Conservation (phyloP, 306 rosid species). For the Quercus robur region DNA sequence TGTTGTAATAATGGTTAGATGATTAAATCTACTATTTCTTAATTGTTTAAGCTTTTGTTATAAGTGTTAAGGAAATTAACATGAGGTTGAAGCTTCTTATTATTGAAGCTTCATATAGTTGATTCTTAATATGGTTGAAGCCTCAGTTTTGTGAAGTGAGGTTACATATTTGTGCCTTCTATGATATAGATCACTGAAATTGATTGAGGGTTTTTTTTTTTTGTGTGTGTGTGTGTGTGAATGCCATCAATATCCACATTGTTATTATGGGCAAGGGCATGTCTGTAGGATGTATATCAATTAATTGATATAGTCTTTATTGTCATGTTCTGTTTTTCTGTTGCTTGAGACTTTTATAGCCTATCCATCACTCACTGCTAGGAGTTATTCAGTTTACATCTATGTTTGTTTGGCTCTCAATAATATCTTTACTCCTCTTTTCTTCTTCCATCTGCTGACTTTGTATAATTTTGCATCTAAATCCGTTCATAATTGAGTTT, state of each 20-base stretch:
- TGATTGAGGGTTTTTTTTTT: too few species aligned
- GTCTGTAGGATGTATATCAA: too few species aligned
- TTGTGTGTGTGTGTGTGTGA: too few species aligned
- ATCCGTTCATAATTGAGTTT: constrained; percentile 2
- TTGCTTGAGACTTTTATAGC: not conserved
- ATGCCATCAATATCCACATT: not conserved
- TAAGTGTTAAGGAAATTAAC: too few species aligned
- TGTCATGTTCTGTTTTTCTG: not conserved
- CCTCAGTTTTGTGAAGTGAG: not conserved
- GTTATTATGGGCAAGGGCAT: too few species aligned
- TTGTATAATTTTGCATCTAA: not conserved
- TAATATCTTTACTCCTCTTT: not conserved
- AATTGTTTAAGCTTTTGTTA: too few species aligned
- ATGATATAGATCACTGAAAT: too few species aligned
- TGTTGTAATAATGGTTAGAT: too few species aligned
- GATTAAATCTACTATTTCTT: too few species aligned
- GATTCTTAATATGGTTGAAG: not conserved
- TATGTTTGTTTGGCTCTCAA: not conserved
- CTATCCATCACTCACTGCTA: not conserved
- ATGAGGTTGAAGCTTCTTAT: too few species aligned
- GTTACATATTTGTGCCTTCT: not conserved
- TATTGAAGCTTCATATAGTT: not conserved
- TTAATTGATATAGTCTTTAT: too few species aligned
- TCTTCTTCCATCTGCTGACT: too few species aligned
- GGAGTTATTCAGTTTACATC: not conserved